Conservation (phyloP, 352 stramenopile species). For the Pythium chondricola region DNA sequence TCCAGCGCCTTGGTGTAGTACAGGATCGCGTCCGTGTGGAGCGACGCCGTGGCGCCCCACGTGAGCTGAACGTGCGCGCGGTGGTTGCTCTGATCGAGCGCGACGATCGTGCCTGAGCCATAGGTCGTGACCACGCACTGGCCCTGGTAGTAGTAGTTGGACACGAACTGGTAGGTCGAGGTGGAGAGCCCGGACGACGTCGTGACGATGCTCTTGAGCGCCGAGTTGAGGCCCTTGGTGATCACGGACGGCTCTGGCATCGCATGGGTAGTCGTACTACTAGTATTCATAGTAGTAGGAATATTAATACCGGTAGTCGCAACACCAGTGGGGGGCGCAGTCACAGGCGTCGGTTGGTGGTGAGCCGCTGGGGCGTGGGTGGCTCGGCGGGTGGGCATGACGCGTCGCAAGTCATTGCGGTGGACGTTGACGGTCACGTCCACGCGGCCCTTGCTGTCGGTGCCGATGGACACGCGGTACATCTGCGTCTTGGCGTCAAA, state of each 20-base stretch:
- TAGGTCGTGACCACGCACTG: conserved; percentile 72
- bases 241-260: conserved; percentile 30
- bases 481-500: conserved; percentile 44
- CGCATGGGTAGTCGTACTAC: too few species aligned
- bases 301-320: too few species aligned
- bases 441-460: conserved; percentile 22
- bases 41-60: conserved; percentile 49
- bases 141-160: conserved; percentile 65
- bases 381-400: conserved; percentile 24
- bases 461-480: conserved; percentile 43
- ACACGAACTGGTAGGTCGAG: conserved; percentile 49
- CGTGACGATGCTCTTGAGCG: conserved; percentile 51
- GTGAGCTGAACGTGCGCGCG: conserved; percentile 57
- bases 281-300: too few species aligned
- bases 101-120: conserved; percentile 49
- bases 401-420: conserved; percentile 15
- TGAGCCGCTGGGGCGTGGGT: not conserved
- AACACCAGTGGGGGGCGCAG: conserved; percentile 15
- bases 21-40: conserved; percentile 55
- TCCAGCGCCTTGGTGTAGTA: conserved; percentile 68
- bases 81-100: conserved; percentile 41
- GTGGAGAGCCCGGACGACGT: conserved; percentile 44
- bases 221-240: conserved; percentile 34
- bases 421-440: conserved; percentile 32
- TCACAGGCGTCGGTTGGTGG: conserved; percentile 1